Percentiles rank a stretch among this genome's conserved stretches.
Conservation (phyloP, 106 monocot genomes). For the Dioscorea zingiberensis region DNA sequence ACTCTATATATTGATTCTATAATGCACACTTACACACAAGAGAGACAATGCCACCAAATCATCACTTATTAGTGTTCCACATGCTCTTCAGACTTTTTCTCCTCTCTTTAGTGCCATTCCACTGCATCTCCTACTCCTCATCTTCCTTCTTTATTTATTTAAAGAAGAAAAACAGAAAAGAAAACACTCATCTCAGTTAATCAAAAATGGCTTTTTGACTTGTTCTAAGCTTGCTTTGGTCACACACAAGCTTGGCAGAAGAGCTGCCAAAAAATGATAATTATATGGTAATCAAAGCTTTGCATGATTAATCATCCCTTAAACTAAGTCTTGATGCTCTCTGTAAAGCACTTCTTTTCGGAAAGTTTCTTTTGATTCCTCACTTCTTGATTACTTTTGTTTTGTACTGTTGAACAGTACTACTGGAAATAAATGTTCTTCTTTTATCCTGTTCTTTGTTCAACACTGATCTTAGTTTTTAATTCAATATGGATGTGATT, state of each 20-base stretch:
- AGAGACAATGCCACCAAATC: too few species aligned
- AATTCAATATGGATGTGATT: too few species aligned
- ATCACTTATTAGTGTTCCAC: too few species aligned
- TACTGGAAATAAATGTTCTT: not conserved
- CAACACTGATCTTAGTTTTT: not conserved
- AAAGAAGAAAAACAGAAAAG: too few species aligned
- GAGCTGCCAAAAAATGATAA: constrained; percentile 25
- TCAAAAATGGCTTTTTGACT: not conserved
- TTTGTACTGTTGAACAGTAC: not conserved
- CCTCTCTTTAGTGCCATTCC: too few species aligned
- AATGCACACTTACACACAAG: too few species aligned
- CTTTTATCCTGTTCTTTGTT: not conserved
- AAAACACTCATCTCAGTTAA: too few species aligned
- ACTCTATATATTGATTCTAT: not conserved
- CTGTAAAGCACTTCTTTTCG: not conserved
- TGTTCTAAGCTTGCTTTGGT: not conserved
- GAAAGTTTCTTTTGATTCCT: not conserved
- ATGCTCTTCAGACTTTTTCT: too few species aligned
- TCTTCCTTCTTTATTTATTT: too few species aligned
- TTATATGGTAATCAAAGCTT: constrained; percentile 21
- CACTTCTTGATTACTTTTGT: not conserved
- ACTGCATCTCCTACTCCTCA: too few species aligned
- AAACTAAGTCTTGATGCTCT: not conserved
- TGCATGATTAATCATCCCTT: constrained; percentile 4
- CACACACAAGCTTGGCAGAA: constrained; percentile 1